Evolutionary conservation across 768 basidiomycete genomes (phyloP), one percentile per base, ranked within the genome.

Genomic region (Jaapia argillacea): DNA sequence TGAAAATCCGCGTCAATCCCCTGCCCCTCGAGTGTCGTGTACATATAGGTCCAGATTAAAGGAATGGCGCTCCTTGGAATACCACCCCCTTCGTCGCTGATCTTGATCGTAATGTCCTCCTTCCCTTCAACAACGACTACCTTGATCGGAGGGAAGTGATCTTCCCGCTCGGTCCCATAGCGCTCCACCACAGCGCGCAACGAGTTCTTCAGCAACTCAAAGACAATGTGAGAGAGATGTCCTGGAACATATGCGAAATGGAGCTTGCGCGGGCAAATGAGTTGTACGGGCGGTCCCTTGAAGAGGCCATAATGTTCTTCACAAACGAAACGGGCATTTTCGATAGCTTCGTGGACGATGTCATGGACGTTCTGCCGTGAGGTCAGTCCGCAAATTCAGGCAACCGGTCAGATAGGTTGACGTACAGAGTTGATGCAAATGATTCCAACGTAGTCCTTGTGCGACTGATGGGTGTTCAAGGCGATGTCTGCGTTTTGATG

Each of bases 41-140:
- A 90, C 89, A 96, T 94, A 61, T 92, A 98, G 45, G 94, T 99
- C 96, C 96, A 99, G 42, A 99, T 94, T 37, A 93, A 72, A 5
- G 92, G 90, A 13, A 98, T 84, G 0, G 89, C 88, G 48, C 72
- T 83, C 64, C 90, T 63, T 21, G 90, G 77, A 44, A 98, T 98
- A 0, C 94, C 92, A 0, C 94, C 94, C 3, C 94, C 94, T 60
- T 99, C 94, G 57, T 99, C 94, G 1, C 80, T 83, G 47, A 99
- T 96, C 74, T 99, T 99, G 74, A 99, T 90, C 2, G 94, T 98
- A 54, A 98, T 96, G 55, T 98, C 94, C 58, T 97, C 94, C 50
- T 81, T 87, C n/a, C 94, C 93, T 58, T 94, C 92, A 1, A 94
- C 88, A 26, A 96, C 94, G 45, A 97, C 76, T 40, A 94, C 86